These are phyloP conservation scores for Setaria italica DNA, from an alignment of 202 grass and related monocot genomes.

Conservation along the genomic window DNA sequence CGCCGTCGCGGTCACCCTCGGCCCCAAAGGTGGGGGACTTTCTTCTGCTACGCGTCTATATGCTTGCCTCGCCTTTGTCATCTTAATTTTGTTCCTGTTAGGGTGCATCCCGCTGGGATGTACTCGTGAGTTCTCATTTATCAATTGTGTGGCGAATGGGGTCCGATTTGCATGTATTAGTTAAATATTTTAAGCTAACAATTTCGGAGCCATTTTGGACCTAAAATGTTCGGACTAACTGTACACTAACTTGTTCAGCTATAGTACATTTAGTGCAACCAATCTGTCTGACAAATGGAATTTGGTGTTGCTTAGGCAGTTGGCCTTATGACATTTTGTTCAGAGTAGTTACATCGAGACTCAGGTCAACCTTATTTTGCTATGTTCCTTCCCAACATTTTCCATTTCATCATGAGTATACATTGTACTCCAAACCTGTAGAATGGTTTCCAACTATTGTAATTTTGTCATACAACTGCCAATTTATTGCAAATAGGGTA, in stretches of 20 bases:
- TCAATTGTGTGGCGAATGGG: background rate
- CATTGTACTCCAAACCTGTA: background rate
- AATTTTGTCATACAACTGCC: background rate
- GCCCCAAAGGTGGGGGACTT: constrained; percentile 70
- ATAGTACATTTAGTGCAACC: background rate
- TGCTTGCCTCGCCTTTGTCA: background rate
- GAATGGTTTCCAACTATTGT: constrained; percentile 6
- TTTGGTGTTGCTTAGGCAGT: background rate
- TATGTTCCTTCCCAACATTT: background rate
- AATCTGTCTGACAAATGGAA: background rate
- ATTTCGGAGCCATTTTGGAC: background rate
- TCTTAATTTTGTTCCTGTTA: background rate
- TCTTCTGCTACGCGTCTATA: constrained; percentile 9
- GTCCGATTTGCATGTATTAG: background rate
- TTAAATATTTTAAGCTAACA: background rate
- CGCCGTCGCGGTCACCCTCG: constrained; percentile 82
- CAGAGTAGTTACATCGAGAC: background rate
- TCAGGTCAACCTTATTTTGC: background rate
- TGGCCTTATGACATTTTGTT: background rate
- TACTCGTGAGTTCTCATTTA: background rate
- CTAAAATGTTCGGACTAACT: background rate
- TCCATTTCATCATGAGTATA: background rate
- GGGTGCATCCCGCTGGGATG: background rate
- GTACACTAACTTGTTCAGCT: background rate
- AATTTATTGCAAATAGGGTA: background rate